A percentile compares a stretch with the other conserved stretches of the same genome.
phyloP scores from a whole-genome alignment of 768 basidiomycete genomes.

The Lepiota subincarnata region DNA sequence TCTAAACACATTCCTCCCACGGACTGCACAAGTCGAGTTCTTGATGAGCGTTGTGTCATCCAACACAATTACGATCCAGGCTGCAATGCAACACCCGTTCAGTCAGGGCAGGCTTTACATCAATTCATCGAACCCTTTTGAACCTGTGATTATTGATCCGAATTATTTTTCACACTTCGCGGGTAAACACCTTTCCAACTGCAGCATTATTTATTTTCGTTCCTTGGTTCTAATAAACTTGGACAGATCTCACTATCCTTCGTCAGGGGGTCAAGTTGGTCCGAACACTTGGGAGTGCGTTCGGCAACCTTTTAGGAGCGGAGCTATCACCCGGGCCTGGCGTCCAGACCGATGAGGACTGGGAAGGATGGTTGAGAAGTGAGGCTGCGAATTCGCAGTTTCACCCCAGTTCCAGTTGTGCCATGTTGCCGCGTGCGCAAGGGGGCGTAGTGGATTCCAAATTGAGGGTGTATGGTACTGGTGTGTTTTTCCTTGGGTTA shows the following conservation, averaged over 20 bases:
- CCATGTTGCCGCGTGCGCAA: slow-evolving; percentile 26
- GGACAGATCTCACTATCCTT: slow-evolving; percentile 40
- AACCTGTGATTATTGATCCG: slow-evolving; percentile 60
- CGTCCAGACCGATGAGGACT: slow-evolving; percentile 48
- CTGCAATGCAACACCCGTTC: slow-evolving; percentile 61
- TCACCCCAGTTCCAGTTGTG: slow-evolving; percentile 42
- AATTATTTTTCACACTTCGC: slow-evolving; percentile 57
- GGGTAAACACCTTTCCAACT: slow-evolving; percentile 23
- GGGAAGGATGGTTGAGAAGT: slow-evolving; percentile 46
- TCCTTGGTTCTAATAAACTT: neutral
- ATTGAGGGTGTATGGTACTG: slow-evolving; percentile 26
- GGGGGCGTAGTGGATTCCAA: slow-evolving; percentile 29
- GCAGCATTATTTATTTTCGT: neutral
- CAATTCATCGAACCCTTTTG: slow-evolving; percentile 58
- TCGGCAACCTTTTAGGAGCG: slow-evolving; percentile 35
- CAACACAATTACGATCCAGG: slow-evolving; percentile 47
- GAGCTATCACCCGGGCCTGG: slow-evolving; percentile 20
- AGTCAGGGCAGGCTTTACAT: slow-evolving; percentile 63
- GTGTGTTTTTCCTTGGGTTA: slow-evolving; percentile 14
- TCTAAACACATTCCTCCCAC: neutral
- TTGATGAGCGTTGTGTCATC: slow-evolving; percentile 35
- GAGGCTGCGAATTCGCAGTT: slow-evolving; percentile 45
- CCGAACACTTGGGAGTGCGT: slow-evolving; percentile 48
- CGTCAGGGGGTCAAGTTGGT: slow-evolving; percentile 61
- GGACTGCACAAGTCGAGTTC: slow-evolving; percentile 54